Percentiles rank a stretch among this genome's conserved stretches.
Conservation (phyloP, 805 yeast species). For the Candida dendrica region DNA sequence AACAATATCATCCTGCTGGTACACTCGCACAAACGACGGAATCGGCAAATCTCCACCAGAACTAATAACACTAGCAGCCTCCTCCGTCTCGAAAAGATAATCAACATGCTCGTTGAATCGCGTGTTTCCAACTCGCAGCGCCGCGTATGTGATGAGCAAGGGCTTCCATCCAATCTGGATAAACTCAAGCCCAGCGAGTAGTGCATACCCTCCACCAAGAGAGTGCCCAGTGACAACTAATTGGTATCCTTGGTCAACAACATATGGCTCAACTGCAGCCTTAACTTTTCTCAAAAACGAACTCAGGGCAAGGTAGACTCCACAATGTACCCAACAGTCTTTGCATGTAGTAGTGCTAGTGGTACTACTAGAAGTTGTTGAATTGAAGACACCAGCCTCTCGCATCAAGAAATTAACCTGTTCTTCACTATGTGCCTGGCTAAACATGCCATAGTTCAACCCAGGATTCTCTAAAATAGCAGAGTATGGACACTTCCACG, state of each 20-base stretch:
- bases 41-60: conserved; percentile 23
- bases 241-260: conserved; percentile 34
- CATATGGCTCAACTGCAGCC: conserved; percentile 24
- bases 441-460: not conserved
- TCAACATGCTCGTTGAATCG: conserved; percentile 47
- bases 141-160: conserved; percentile 50
- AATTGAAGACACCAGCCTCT: conserved; percentile 10
- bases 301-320: conserved; percentile 44
- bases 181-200: conserved; percentile 56
- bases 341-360: no score
- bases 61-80: conserved; percentile 19
- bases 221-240: conserved; percentile 67
- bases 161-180: conserved; percentile 47
- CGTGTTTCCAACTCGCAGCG: conserved; percentile 57
- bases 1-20: conserved; percentile 50
- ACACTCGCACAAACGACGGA: conserved; percentile 40
- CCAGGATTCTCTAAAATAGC: conserved; percentile 32
- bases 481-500: conserved; percentile 36
- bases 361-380: no score
- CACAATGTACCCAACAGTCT: conserved; percentile 56
- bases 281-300: conserved; percentile 33
- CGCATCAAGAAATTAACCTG: not conserved
- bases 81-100: conserved; percentile 32
- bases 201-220: conserved; percentile 66
- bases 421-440: not conserved